Evolutionary conservation across 108 stramenopile species (phyloP), one percentile per base, ranked within the genome.

Genomic region (Chaetoceros tenuissimus): DNA sequence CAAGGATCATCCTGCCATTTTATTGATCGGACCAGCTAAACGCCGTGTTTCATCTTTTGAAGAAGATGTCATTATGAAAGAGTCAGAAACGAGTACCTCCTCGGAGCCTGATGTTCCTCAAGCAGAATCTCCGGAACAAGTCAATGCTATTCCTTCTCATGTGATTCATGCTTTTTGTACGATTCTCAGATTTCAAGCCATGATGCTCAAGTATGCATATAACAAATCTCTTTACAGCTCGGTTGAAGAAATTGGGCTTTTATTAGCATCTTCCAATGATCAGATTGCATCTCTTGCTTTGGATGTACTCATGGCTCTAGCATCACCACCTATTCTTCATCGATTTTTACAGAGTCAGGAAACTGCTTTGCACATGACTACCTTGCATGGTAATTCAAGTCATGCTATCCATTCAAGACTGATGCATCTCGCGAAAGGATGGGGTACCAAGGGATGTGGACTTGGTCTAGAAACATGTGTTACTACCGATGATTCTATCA

Each of bases 201-300:
- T 60, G 27, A 62, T 96, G 48, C 63, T 96, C 34, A 60, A 69
- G 25, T 89, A 94, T 66, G 71, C 92, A 31, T 77, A 74, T 63
- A 88, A 85, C 66, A 94, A 94, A 68, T 61, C 62, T 16, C 46
- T 94, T 22, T 94, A 82, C 71, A 85, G 86, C 54, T 94, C 92
- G 3, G 67, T 72, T 24, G 68, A 70, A 47, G 84, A 92, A 62
- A 56, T 92, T 24, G 79, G 74, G 29, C 69, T 82, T 21, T 77
- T 96, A 28, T 75, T 96, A 7, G 81, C 89, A 8, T 74, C 85
- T 21, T 54, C 75, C 16, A 67, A 89, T 53, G 93, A 94, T 51
- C 51, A 56, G 1, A 67, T 88, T 47, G 71, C 82, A 22, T 52
- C 67, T 24, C 50, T 57, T 18, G 84, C 91, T 24, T 30, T 90